Evolutionary conservation across 2,329 filamentous ascomycete genomes (phyloP).

Genomic region (Neofusicoccum cordaticola): DNA sequence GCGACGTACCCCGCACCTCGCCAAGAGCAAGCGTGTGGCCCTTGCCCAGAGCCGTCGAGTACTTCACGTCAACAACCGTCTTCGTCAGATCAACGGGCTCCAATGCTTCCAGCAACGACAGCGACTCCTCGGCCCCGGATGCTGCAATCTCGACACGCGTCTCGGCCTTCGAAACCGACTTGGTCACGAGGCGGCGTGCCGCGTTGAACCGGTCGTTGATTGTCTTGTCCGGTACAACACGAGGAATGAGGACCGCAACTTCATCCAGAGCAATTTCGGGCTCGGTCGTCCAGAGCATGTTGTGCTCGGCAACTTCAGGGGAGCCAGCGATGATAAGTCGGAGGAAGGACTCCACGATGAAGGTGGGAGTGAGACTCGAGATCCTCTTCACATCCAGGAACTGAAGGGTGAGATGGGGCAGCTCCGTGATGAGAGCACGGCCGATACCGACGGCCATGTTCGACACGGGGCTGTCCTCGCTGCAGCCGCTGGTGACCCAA

Average conservation of each 20-base stretch:
- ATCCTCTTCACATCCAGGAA: conserved; percentile 22
- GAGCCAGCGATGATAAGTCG: neutral
- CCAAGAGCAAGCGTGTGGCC: neutral
- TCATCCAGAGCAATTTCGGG: neutral
- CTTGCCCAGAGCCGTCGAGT: neutral
- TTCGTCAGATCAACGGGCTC: neutral
- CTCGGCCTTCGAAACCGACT: neutral
- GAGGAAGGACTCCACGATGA: neutral
- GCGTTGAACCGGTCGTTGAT: neutral
- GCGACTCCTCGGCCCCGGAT: neutral
- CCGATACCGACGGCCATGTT: conserved; percentile 20
- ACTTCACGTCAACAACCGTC: neutral
- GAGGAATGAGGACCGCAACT: neutral
- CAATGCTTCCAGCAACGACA: neutral
- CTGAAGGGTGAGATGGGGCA: conserved; percentile 21
- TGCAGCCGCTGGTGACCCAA: neutral
- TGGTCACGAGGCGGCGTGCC: neutral
- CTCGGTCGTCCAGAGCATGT: conserved; percentile 3
- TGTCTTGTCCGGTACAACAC: neutral
- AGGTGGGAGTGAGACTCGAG: neutral
- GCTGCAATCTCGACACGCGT: neutral
- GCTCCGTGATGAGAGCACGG: conserved; percentile 20
- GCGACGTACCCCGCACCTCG: neutral
- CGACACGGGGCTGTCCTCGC: neutral
- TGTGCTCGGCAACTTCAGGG: neutral